phyloP scores from a whole-genome alignment of 768 basidiomycete species.

The Kwoniella bestiolae region DNA sequence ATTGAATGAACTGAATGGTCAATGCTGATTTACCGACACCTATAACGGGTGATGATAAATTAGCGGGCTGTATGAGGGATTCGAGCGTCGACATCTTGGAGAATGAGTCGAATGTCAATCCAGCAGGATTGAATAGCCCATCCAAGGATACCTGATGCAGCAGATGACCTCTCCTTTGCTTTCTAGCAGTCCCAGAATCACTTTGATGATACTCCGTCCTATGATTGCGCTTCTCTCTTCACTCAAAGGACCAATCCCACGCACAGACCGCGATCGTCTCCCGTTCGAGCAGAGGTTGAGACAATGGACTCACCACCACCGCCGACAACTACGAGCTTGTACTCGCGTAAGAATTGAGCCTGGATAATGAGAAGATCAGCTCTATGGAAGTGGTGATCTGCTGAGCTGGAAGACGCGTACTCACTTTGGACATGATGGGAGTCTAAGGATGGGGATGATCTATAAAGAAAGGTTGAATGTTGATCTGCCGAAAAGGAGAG shows the following conservation, averaged over 20 bases:
- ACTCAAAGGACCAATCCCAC: slow-evolving; percentile 5
- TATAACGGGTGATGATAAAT: no score
- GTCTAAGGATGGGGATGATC: no score
- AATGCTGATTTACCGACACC: slow-evolving; percentile 85
- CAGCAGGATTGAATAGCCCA: not conserved
- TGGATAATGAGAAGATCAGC: slow-evolving; percentile 22
- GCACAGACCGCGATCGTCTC: slow-evolving; percentile 7
- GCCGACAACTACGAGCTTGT: slow-evolving; percentile 97
- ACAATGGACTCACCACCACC: slow-evolving; percentile 74
- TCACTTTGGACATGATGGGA: slow-evolving; percentile 18
- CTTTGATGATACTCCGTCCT: not conserved
- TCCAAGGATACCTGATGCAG: not conserved
- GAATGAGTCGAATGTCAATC: no score
- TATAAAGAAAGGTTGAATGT: no score
- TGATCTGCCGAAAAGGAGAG: not conserved
- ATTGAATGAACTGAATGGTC: slow-evolving; percentile 97
- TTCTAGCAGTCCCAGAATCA: not conserved
- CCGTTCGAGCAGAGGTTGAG: not conserved
- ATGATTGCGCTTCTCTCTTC: not conserved
- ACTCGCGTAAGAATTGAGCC: slow-evolving; percentile 75
- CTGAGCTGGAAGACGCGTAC: slow-evolving; percentile 2
- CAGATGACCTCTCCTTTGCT: no score
- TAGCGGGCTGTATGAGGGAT: not conserved
- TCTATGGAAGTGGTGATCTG: not conserved
- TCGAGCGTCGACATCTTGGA: not conserved